phyloP scores from a whole-genome alignment of 129 eudicot genomes.

The Arctium minus region DNA sequence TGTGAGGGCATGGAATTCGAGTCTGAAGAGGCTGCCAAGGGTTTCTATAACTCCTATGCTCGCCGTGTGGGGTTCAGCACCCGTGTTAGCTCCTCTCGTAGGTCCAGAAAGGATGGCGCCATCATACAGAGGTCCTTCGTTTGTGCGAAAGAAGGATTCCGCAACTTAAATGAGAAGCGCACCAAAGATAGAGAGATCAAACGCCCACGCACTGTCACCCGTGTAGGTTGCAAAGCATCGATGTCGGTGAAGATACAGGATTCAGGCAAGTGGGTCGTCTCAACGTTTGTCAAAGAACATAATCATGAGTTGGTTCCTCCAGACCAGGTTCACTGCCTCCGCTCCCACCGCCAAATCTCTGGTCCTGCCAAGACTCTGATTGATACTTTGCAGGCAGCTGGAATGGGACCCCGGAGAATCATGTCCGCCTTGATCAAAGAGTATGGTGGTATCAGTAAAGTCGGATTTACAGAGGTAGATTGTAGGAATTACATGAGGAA shows the following conservation, averaged over 20 bases:
- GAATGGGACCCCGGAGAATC: slow-evolving; percentile 59
- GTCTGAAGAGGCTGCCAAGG: slow-evolving; percentile 66
- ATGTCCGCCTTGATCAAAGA: slow-evolving; percentile 65
- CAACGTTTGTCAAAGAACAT: slow-evolving; percentile 40
- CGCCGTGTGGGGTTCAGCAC: slow-evolving; percentile 63
- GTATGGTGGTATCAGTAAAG: slow-evolving; percentile 60
- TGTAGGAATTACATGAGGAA: slow-evolving; percentile 65
- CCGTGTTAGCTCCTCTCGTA: slow-evolving; percentile 58
- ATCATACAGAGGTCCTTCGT: slow-evolving; percentile 58
- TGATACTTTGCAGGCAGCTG: slow-evolving; percentile 65
- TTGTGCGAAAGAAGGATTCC: slow-evolving; percentile 59
- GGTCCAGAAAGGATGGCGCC: slow-evolving; percentile 59
- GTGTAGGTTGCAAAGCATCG: slow-evolving; percentile 59
- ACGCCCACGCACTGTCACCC: slow-evolving; percentile 52
- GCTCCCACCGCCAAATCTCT: slow-evolving; percentile 57
- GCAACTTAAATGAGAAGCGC: slow-evolving; percentile 52
- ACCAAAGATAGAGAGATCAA: slow-evolving; percentile 57
- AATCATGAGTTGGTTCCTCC: slow-evolving; percentile 60
- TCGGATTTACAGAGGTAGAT: slow-evolving; percentile 61
- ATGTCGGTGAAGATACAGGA: slow-evolving; percentile 53
- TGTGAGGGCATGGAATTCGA: slow-evolving; percentile 61
- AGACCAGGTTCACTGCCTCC: slow-evolving; percentile 53
- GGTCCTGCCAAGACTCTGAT: slow-evolving; percentile 64
- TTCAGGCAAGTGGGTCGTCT: slow-evolving; percentile 55
- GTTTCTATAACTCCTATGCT: slow-evolving; percentile 50